These are phyloP conservation scores for Chloridella minuta DNA, from an alignment of 352 stramenopile genomes.

Conservation along the genomic window DNA sequence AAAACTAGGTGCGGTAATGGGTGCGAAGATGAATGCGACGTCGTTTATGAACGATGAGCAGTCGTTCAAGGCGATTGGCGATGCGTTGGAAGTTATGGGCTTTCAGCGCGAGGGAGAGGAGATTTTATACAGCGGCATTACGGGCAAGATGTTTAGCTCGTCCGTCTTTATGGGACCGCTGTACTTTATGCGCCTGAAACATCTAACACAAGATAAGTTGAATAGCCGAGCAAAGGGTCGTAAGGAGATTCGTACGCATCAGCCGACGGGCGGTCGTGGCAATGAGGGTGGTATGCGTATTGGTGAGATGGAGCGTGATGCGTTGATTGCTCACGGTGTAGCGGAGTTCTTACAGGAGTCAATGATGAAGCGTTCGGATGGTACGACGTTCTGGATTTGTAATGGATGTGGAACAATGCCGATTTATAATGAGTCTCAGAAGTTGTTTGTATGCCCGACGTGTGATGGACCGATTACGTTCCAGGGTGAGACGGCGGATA, in stretches of 20 bases:
- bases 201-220: conserved; percentile 99
- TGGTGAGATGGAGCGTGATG: conserved; percentile 99
- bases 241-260: conserved; percentile 83
- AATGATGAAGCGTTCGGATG: too few species aligned
- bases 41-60: too few species aligned
- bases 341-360: conserved; percentile 24
- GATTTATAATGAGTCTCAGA: too few species aligned
- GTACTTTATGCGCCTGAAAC: conserved; percentile 99
- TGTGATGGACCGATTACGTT: too few species aligned
- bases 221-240: conserved; percentile 65
- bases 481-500: too few species aligned
- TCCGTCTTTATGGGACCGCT: conserved; percentile 96
- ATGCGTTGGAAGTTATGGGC: conserved; percentile 56
- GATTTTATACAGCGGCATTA: conserved; percentile 95
- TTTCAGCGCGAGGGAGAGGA: conserved; percentile 98
- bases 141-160: conserved; percentile 58
- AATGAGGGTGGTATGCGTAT: conserved; percentile 92
- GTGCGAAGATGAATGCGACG: too few species aligned
- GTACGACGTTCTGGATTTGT: too few species aligned
- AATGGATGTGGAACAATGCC: too few species aligned
- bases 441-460: too few species aligned
- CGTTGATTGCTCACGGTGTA: conserved; percentile 90
- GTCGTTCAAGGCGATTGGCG: conserved; percentile 23
- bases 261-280: conserved; percentile 90
- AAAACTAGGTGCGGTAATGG: conserved; percentile 43